These are phyloP conservation scores for Leccinum holopus DNA, from an alignment of 1,284 basidiomycete species.

Conservation along the genomic window DNA sequence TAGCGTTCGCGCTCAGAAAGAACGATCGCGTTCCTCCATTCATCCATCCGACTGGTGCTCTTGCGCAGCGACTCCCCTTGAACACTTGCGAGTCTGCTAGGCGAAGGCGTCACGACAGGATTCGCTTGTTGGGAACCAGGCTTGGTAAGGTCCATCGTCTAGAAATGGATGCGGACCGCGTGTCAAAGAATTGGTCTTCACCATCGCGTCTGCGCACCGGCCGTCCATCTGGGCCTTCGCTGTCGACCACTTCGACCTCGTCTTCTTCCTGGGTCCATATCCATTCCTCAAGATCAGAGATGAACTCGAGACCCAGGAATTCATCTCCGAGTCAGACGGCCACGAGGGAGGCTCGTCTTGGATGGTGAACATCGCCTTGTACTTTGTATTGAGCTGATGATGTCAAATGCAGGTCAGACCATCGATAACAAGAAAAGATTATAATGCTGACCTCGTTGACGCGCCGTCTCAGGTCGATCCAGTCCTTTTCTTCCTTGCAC, in stretches of 20 bases:
- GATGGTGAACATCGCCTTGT: conserved; percentile 77
- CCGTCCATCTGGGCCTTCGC: conserved; percentile 17
- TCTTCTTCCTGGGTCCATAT: conserved; percentile 49
- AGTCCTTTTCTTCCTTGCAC: conserved; percentile 78
- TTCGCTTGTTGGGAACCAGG: conserved; percentile 7
- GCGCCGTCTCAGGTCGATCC: conserved; percentile 76
- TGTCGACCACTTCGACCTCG: conserved; percentile 32
- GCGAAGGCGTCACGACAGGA: background rate
- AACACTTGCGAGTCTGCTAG: conserved; percentile 23
- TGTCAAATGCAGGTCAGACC: conserved; percentile 3
- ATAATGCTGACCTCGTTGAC: conserved; percentile 60
- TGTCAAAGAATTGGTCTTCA: conserved; percentile 49
- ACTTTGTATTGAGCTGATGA: conserved; percentile 49
- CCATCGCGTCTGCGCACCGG: conserved; percentile 26
- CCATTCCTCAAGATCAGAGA: conserved; percentile 71
- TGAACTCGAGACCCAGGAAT: conserved; percentile 75
- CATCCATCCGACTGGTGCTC: conserved; percentile 57
- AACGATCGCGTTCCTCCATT: conserved; percentile 70
- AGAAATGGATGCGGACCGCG: conserved; percentile 38
- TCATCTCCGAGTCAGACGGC: conserved; percentile 69
- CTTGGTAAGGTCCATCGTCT: conserved; percentile 28
- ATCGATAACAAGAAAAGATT: conserved; percentile 1
- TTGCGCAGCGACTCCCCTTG: conserved; percentile 59
- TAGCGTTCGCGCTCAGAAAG: conserved; percentile 66
- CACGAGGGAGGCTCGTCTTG: conserved; percentile 85